phyloP scores from a whole-genome alignment of 192 early-diverging fungal genomes.

The Backusella tuberculispora region DNA sequence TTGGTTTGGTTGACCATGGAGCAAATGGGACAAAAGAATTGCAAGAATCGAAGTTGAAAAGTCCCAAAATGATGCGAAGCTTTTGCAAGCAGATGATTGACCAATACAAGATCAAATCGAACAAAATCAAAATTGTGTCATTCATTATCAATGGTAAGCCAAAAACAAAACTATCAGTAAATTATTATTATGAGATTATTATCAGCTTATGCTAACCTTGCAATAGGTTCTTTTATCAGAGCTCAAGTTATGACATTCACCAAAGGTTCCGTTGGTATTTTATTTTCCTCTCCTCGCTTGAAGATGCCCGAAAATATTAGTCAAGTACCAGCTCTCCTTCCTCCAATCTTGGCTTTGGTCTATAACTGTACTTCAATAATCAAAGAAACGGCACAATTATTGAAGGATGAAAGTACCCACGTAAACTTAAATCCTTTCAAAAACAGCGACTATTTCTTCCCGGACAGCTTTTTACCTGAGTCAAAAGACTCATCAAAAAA shows the following conservation, averaged over 20 bases:
- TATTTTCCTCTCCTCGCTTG: conserved; percentile 16
- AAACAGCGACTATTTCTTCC: conserved; percentile 11
- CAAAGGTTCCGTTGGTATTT: conserved; percentile 16
- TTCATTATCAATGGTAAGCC: conserved; percentile 1
- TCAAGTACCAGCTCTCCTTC: conserved; percentile 4
- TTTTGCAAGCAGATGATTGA: not conserved
- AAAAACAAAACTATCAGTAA: too few species aligned
- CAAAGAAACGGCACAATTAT: conserved; percentile 16
- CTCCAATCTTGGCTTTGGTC: conserved; percentile 14
- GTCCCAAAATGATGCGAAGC: conserved; percentile 12
- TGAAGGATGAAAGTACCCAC: not conserved
- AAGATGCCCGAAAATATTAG: conserved; percentile 6
- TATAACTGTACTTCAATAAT: conserved; percentile 12
- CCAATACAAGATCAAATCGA: not conserved
- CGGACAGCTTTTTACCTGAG: not conserved
- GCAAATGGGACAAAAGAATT: conserved; percentile 4
- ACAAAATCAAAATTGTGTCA: not conserved
- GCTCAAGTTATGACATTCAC: conserved; percentile 16
- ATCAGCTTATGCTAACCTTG: conserved; percentile 16
- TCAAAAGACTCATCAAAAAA: too few species aligned
- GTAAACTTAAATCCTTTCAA: conserved; percentile 15
- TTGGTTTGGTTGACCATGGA: conserved; percentile 1
- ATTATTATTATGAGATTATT: not conserved
- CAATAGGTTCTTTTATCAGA: conserved; percentile 13
- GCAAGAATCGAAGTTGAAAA: not conserved